These are phyloP conservation scores for Trichocladium antarcticum DNA, from an alignment of 495 filamentous ascomycete species.

Conservation along the genomic window DNA sequence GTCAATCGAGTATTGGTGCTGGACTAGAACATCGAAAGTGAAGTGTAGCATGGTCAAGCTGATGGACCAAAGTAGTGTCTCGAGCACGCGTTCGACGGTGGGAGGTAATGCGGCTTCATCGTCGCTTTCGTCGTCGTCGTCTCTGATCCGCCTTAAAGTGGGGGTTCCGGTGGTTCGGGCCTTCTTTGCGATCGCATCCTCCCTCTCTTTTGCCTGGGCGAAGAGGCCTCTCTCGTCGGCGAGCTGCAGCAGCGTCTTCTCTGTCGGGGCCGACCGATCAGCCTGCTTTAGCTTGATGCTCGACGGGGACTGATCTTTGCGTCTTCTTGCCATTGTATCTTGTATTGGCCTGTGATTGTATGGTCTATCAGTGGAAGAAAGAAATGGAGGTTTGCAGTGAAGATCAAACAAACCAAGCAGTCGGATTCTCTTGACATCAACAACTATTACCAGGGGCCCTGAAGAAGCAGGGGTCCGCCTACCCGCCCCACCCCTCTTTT, in stretches of 20 bases:
- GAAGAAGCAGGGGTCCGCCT: no score
- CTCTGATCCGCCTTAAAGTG: slow-evolving; percentile 17
- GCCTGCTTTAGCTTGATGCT: slow-evolving; percentile 49
- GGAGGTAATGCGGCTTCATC: slow-evolving; percentile 30
- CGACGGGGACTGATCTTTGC: slow-evolving; percentile 37
- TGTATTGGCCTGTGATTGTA: background rate
- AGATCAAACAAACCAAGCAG: no score
- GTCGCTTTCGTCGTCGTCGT: slow-evolving; percentile 12
- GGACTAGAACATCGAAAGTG: slow-evolving; percentile 80
- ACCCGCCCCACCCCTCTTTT: no score
- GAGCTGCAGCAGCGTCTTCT: slow-evolving; percentile 52
- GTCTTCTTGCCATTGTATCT: slow-evolving; percentile 33
- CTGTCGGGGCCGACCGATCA: slow-evolving; percentile 43
- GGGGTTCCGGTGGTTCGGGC: slow-evolving; percentile 15
- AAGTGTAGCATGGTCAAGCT: slow-evolving; percentile 74
- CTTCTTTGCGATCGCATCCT: slow-evolving; percentile 18
- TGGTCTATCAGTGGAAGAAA: background rate
- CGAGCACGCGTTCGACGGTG: slow-evolving; percentile 41
- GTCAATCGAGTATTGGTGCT: slow-evolving; percentile 73
- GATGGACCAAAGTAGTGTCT: slow-evolving; percentile 55
- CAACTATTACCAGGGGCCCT: no score
- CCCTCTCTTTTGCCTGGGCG: slow-evolving; percentile 27
- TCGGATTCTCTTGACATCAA: no score
- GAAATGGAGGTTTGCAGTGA: background rate
- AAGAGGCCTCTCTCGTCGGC: slow-evolving; percentile 49